phyloP scores from a whole-genome alignment of 2,329 filamentous ascomycete species.

The Fusarium pininemorale region DNA sequence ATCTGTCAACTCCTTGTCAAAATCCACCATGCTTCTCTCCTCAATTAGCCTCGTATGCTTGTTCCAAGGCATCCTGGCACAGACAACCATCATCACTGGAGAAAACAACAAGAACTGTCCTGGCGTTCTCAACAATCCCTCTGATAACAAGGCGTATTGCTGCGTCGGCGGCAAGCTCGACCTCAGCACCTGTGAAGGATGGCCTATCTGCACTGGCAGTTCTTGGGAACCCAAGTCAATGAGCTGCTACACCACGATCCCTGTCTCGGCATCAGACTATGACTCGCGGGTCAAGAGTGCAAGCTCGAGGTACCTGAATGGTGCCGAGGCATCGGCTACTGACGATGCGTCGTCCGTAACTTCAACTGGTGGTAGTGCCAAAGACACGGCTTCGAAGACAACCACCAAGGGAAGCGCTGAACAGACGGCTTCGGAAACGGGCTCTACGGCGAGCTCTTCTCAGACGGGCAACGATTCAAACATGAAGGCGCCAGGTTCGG shows the following conservation, averaged over 20 bases:
- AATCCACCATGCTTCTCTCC: neutral
- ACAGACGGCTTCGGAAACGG: neutral
- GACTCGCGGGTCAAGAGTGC: conserved; percentile 1
- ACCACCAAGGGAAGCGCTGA: no score
- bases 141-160: neutral
- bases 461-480: neutral
- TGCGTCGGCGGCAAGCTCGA: conserved; percentile 12
- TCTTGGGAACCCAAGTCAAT: neutral
- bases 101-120: neutral
- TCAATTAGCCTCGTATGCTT: neutral
- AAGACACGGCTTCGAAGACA: neutral
- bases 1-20: neutral
- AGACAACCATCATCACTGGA: neutral
- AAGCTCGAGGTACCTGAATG: conserved; percentile 1
- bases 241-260: neutral
- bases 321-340: neutral
- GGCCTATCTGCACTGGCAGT: conserved; percentile 18
- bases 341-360: neutral
- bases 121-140: neutral
- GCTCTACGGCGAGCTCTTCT: neutral
- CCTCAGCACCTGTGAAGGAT: conserved; percentile 15
- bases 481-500: neutral
- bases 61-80: neutral
- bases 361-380: neutral
- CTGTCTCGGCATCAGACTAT: conserved; percentile 5